Conservation (phyloP, 306 rosid genomes). For the Glycine latifolia region DNA sequence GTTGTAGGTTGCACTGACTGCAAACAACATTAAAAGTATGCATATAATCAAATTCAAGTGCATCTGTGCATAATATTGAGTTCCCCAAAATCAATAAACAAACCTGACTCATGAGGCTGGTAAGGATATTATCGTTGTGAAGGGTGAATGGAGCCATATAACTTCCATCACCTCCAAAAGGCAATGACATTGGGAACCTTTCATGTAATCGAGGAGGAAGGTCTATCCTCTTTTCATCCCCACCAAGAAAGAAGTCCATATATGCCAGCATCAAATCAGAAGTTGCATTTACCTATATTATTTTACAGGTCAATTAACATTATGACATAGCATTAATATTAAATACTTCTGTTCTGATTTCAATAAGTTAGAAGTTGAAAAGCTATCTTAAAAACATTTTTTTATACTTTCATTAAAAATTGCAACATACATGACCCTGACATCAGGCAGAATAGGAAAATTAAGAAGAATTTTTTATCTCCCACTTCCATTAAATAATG, state of each 20-base stretch:
- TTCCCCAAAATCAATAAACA: constrained; percentile 49
- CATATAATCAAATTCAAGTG: constrained; percentile 14
- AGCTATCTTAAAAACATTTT: constrained; percentile 28
- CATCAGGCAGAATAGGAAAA: constrained; percentile 24
- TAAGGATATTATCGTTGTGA: constrained; percentile 87
- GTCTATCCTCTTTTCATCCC: constrained; percentile 96
- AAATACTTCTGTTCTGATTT: constrained; percentile 20
- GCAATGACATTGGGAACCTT: constrained; percentile 85
- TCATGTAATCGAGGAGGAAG: constrained; percentile 86
- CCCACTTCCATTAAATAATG: background rate
- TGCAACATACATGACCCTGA: constrained; percentile 16
- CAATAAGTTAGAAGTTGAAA: constrained; percentile 28
- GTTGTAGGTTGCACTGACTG: constrained; percentile 93
- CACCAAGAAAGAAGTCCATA: constrained; percentile 96
- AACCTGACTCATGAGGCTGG: constrained; percentile 99
- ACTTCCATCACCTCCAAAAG: constrained; percentile 98
- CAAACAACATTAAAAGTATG: constrained; percentile 39
- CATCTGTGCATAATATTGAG: constrained; percentile 24
- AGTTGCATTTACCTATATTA: constrained; percentile 88
- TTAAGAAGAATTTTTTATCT: constrained; percentile 5
- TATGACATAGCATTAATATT: background rate
- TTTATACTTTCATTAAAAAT: constrained; percentile 16
- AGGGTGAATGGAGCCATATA: constrained; percentile 94
- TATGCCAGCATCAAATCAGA: constrained; percentile 95
- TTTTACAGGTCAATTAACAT: constrained; percentile 39